These are phyloP conservation scores for Bacidia rubella DNA, from an alignment of 495 filamentous ascomycete genomes.

Conservation along the genomic window DNA sequence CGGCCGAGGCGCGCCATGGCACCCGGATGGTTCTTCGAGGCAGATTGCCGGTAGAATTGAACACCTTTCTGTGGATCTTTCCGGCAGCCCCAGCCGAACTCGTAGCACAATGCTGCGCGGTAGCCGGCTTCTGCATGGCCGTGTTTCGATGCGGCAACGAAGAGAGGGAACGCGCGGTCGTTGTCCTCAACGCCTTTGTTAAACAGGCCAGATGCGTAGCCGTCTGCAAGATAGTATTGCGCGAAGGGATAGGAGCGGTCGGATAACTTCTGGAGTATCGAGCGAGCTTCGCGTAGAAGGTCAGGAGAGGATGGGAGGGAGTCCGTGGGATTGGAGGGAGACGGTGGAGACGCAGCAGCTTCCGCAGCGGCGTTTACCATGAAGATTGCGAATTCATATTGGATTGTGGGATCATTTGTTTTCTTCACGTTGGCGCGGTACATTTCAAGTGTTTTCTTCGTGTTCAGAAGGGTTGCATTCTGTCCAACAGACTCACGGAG, in stretches of 20 bases:
- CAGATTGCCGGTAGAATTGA: constrained; percentile 80
- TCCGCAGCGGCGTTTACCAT: constrained; percentile 79
- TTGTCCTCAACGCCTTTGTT: constrained; percentile 84
- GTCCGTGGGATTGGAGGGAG: constrained; percentile 27
- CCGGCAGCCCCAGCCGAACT: constrained; percentile 92
- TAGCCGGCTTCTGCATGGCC: constrained; percentile 95
- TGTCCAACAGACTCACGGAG: constrained; percentile 67
- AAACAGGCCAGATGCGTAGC: constrained; percentile 87
- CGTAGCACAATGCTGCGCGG: constrained; percentile 86
- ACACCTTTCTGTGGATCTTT: constrained; percentile 82
- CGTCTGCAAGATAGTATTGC: constrained; percentile 93
- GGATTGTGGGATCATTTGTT: constrained; percentile 70
- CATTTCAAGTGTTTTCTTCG: constrained; percentile 90
- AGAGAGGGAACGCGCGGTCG: constrained; percentile 79
- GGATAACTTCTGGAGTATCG: constrained; percentile 72
- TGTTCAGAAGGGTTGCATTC: constrained; percentile 78
- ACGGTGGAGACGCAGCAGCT: constrained; percentile 23
- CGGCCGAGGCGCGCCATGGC: constrained; percentile 85
- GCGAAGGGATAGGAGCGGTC: constrained; percentile 88
- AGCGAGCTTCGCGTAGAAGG: constrained; percentile 72
- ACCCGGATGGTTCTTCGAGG: constrained; percentile 87
- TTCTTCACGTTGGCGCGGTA: constrained; percentile 95
- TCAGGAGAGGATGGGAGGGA: constrained; percentile 40
- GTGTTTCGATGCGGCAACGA: constrained; percentile 88
- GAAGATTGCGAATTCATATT: constrained; percentile 92